Base-by-base conservation (phyloP, 345 rosid genomes). In the Eucalyptus curtisii region DNA sequence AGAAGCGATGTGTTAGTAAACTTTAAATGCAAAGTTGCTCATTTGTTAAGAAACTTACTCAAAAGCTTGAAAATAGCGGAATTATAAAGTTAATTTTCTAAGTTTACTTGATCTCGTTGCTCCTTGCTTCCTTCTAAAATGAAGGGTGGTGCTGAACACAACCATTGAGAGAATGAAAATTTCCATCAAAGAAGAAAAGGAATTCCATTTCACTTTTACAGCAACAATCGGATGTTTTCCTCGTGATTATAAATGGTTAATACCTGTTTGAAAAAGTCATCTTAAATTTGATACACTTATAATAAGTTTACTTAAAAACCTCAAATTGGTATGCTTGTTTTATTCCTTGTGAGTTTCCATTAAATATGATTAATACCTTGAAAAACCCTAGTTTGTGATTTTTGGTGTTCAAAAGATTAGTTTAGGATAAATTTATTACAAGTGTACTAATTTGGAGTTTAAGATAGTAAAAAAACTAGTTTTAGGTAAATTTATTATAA, bases 371-470 rank as follows among this genome's bases (percentile, higher is more conserved):
- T 17, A 17, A 50, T 17, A 50, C 55, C 0, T 50, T 52, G 55
- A 19, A 17, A 52, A 17, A 17, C 1, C 22, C 0, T 52, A 52
- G 0, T 52, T 17, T 52, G 24, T 52, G 24, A 52, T 1, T 52
- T 52, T 52, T 1, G 9, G 4, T 17, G 0, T 9, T 52, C 0
- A 52, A 52, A 52, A 52, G 1, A 7, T 52, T 52, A 52, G 9
- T 52, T 52, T 17, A 52, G 2, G 0, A 0, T 52, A 17, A 52
- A 52, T 17, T 52, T 52, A 52, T 17, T 0, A 52, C 1, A 52
- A 0, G 1, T 17, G 2, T 52, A 52, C 9, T 52, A 50, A 17
- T 52, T 17, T 17, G 24, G 24, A 52, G 9, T 4, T 17, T 52
- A 52, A 52, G 4, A 52, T 3, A 3, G 9, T 52, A 0, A 17